Percentiles rank a stretch among this genome's conserved stretches.
phyloP scores from a whole-genome alignment of 2,329 filamentous ascomycete genomes.

The Colletotrichum higginsianum region DNA sequence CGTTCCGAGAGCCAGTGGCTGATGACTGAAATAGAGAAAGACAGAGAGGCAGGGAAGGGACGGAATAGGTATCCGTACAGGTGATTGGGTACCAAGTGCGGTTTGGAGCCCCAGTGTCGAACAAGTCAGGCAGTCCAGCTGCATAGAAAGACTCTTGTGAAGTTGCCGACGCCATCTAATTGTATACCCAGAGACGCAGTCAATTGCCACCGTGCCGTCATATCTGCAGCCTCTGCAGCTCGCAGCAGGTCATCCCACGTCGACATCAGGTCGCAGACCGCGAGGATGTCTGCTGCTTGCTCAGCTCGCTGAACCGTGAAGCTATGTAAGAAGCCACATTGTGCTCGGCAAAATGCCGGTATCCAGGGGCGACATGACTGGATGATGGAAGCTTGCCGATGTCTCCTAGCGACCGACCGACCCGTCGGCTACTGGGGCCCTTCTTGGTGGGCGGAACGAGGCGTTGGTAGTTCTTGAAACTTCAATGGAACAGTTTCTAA shows the following conservation, averaged over 20 bases:
- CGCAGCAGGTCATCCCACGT: conserved; percentile 37
- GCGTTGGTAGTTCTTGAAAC: conserved; percentile 39
- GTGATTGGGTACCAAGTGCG: conserved; percentile 1
- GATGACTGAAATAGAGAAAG: not conserved
- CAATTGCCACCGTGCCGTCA: conserved; percentile 26
- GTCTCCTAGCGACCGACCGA: conserved; percentile 10
- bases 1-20: conserved; percentile 26
- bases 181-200: not conserved
- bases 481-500: conserved; percentile 42
- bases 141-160: conserved; percentile 9
- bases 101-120: not conserved
- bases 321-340: not conserved
- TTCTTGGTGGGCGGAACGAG: conserved; percentile 14
- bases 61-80: not conserved
- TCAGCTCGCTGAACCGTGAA: not conserved
- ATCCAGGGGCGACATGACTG: conserved; percentile 5
- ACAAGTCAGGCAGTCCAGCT: not conserved
- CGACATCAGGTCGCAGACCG: conserved; percentile 17
- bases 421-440: conserved; percentile 22
- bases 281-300: conserved; percentile 18
- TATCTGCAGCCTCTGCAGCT: conserved; percentile 29
- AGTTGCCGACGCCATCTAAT: not conserved
- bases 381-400: conserved; percentile 37
- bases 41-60: not conserved
- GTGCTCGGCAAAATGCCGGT: conserved; percentile 24